These are phyloP conservation scores for Kodamaea ohmeri DNA, from an alignment of 1,139 yeast species.

Conservation along the genomic window DNA sequence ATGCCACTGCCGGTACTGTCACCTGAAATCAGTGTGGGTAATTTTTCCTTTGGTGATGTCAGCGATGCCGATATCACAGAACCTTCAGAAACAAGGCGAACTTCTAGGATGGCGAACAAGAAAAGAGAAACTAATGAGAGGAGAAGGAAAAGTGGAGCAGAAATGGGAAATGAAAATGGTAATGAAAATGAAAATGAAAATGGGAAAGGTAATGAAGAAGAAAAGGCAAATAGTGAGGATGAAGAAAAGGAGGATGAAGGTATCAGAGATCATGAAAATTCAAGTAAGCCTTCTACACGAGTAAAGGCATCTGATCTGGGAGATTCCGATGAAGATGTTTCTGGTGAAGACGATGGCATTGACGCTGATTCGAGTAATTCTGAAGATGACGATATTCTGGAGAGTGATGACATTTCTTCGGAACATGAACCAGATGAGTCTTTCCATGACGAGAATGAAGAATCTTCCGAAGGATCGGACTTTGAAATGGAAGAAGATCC, in stretches of 20 bases:
- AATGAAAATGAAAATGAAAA: too few species aligned
- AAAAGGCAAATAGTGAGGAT: constrained; percentile 1
- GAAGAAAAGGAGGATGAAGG: constrained; percentile 7
- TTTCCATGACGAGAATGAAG: not conserved
- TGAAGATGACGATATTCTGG: not conserved
- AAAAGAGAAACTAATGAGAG: too few species aligned
- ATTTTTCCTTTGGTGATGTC: constrained; percentile 2
- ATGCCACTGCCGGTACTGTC: constrained; percentile 1
- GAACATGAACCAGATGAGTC: constrained; percentile 6
- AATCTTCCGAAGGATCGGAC: constrained; percentile 1
- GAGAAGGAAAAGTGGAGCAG: too few species aligned
- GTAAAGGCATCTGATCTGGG: not conserved
- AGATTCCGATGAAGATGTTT: not conserved
- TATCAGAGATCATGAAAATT: not conserved
- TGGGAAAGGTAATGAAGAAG: not conserved
- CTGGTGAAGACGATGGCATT: not conserved
- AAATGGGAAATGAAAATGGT: too few species aligned
- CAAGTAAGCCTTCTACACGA: too few species aligned
- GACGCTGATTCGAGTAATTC: constrained; percentile 1
- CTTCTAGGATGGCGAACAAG: too few species aligned
- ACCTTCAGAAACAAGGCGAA: too few species aligned
- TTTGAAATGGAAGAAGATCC: constrained; percentile 8
- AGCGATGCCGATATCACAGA: constrained; percentile 1
- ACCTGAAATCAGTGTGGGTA: constrained; percentile 6
- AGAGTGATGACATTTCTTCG: not conserved